Conservation (phyloP, 805 yeast genomes). For the Hanseniaspora pseudoguilliermondii region DNA sequence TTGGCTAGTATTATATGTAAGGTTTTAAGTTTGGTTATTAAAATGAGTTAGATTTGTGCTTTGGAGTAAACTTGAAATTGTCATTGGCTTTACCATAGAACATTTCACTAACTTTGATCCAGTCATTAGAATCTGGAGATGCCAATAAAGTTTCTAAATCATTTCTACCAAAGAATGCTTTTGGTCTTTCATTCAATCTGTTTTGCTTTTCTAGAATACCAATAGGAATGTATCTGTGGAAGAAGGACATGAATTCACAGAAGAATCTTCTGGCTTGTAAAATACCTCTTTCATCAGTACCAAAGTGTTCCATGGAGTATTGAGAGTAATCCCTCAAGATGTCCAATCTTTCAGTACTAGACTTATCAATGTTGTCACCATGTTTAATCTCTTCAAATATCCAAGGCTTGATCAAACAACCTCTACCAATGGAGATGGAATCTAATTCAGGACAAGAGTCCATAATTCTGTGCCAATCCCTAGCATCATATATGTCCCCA, state of each 20-base stretch:
- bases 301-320: slow-evolving; percentile 93
- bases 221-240: slow-evolving; percentile 87
- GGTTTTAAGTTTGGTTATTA: background rate
- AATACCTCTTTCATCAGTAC: slow-evolving; percentile 89
- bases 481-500: slow-evolving; percentile 79
- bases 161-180: slow-evolving; percentile 81
- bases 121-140: slow-evolving; percentile 72
- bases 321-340: slow-evolving; percentile 55
- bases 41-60: slow-evolving; percentile 83
- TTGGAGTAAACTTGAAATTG: slow-evolving; percentile 70
- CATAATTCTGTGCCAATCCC: slow-evolving; percentile 74
- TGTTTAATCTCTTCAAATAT: slow-evolving; percentile 89
- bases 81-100: slow-evolving; percentile 78
- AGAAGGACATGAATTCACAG: slow-evolving; percentile 89
- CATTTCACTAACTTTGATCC: slow-evolving; percentile 94
- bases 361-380: slow-evolving; percentile 78
- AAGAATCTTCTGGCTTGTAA: slow-evolving; percentile 75
- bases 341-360: slow-evolving; percentile 79
- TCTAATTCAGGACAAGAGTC: slow-evolving; percentile 50
- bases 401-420: slow-evolving; percentile 98
- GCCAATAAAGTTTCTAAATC: slow-evolving; percentile 86
- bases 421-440: slow-evolving; percentile 94
- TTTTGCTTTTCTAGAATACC: slow-evolving; percentile 90
- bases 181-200: slow-evolving; percentile 84
- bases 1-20: too few relatives aligned